phyloP scores from a whole-genome alignment of 2,329 filamentous ascomycete genomes.

The Biscogniauxia marginata region DNA sequence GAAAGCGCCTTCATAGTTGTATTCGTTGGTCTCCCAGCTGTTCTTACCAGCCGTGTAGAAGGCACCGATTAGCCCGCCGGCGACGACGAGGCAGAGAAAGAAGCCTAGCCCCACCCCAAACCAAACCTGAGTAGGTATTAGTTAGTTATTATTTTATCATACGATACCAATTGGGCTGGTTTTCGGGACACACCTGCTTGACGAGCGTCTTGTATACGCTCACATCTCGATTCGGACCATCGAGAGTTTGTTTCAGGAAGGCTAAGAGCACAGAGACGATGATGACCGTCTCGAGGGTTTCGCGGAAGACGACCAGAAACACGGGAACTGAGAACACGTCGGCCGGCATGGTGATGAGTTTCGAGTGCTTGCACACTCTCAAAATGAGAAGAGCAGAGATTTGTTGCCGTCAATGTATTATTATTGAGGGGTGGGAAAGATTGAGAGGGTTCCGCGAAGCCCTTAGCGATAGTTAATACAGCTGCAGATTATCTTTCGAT shows the following conservation, averaged over 20 bases:
- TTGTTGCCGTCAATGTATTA: not conserved
- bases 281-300: slow-evolving; percentile 78
- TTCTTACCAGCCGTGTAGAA: slow-evolving; percentile 71
- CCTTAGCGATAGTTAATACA: not conserved
- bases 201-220: slow-evolving; percentile 65
- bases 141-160: not conserved
- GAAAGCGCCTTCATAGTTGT: slow-evolving; percentile 81
- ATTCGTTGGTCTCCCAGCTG: slow-evolving; percentile 65
- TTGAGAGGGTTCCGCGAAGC: not conserved
- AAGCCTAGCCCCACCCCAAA: slow-evolving; percentile 62
- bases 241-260: slow-evolving; percentile 79
- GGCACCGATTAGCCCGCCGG: slow-evolving; percentile 66
- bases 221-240: slow-evolving; percentile 60
- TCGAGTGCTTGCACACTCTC: not conserved
- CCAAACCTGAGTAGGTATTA: slow-evolving; percentile 56
- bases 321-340: slow-evolving; percentile 42
- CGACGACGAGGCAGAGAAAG: slow-evolving; percentile 63
- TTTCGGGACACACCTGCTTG: slow-evolving; percentile 53
- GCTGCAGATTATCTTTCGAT: slow-evolving; percentile 23
- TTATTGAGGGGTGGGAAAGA: slow-evolving; percentile 1
- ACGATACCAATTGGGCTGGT: not conserved
- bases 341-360: slow-evolving; percentile 18
- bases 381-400: not conserved
- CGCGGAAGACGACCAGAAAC: slow-evolving; percentile 89
- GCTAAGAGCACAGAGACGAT: slow-evolving; percentile 84